Conservation (phyloP, 208 protist species). For the Trypanosoma mega region DNA sequence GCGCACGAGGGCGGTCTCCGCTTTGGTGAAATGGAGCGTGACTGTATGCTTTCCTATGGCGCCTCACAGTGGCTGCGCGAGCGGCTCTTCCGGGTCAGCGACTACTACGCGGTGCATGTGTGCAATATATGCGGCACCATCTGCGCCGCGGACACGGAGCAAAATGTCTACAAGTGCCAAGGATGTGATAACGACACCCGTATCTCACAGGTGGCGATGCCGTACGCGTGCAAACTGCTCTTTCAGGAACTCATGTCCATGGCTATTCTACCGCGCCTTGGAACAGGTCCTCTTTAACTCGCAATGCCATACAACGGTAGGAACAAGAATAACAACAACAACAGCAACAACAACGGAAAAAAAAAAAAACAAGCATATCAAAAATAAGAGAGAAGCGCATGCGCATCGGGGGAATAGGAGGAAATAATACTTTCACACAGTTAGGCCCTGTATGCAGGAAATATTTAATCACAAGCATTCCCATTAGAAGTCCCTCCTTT, state of each 20-base stretch:
- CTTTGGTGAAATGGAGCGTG: slow-evolving; percentile 98
- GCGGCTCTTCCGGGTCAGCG: slow-evolving; percentile 88
- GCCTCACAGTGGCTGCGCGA: slow-evolving; percentile 91
- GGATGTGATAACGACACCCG: slow-evolving; percentile 82
- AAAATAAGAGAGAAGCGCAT: too few relatives aligned
- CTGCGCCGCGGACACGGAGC: slow-evolving; percentile 81
- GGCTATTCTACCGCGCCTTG: slow-evolving; percentile 92
- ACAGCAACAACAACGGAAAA: slow-evolving; percentile 35
- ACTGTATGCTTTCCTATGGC: slow-evolving; percentile 97
- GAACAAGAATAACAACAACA: slow-evolving; percentile 51
- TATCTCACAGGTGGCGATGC: slow-evolving; percentile 93
- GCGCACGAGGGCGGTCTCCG: slow-evolving; percentile 94
- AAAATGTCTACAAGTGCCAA: slow-evolving; percentile 82
- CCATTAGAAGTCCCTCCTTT: too few relatives aligned
- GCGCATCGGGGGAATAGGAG: too few relatives aligned
- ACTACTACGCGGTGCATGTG: slow-evolving; percentile 91
- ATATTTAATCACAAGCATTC: too few relatives aligned
- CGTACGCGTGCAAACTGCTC: slow-evolving; percentile 97
- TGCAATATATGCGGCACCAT: slow-evolving; percentile 95
- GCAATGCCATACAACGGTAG: slow-evolving; percentile 40
- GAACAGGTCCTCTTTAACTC: slow-evolving; percentile 39
- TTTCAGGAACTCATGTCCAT: slow-evolving; percentile 98
- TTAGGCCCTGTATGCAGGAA: too few relatives aligned
- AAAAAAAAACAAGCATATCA: slow-evolving; percentile 21
- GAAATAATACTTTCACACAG: too few relatives aligned